Base-by-base conservation (phyloP, 163 green algal species). In the Chlorella variabilis region DNA sequence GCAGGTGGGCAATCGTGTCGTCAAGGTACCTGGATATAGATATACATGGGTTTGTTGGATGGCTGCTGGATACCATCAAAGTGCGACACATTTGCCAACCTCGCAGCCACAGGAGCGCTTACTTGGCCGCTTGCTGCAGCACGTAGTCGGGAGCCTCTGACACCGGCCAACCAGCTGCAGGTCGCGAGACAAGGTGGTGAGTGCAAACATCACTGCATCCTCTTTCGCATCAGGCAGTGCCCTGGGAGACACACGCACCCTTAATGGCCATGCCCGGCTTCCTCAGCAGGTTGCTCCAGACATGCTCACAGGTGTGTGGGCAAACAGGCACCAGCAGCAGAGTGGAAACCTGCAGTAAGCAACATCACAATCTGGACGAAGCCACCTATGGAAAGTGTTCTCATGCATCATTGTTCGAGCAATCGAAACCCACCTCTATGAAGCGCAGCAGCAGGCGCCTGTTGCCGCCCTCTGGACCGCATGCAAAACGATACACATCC, bases 301-400 rank as follows among this genome's bases (percentile, higher is more conserved):
- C 83, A 89, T 99, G 95, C 81, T 99, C 97, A 58, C 85, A 90
- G 31, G 90, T 96, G 90, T 99, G 97, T 11, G 97, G 97, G 27
- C 87, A 93, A 88, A 99, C 95, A 78, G 97, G 97, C 31, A 91
- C 89, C 71, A 99, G 80, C 75, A 98, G 82, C 61, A 90, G 83
- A 5, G 90, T 91, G 38, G 78, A 83, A 13, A 91, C 84, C 84
- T 91, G 79, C 62, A 56, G 20, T 29, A 38, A 27, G 45, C 33
- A 29, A 23, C 27, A 31, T 42, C 31, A 62, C 7, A 49, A 51
- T 29, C 33, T 56, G 27, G 6, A 11, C 7, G 18, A 67, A 67
- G 23, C 15, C 20, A 67, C 3, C 29, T 21, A 38, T 21, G n/a
- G 29, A n/a, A 63, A 63, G 54, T 33, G 23, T 34, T 41, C 20